phyloP scores from a whole-genome alignment of 2,329 filamentous ascomycete genomes.

The Colletotrichum lupini region DNA sequence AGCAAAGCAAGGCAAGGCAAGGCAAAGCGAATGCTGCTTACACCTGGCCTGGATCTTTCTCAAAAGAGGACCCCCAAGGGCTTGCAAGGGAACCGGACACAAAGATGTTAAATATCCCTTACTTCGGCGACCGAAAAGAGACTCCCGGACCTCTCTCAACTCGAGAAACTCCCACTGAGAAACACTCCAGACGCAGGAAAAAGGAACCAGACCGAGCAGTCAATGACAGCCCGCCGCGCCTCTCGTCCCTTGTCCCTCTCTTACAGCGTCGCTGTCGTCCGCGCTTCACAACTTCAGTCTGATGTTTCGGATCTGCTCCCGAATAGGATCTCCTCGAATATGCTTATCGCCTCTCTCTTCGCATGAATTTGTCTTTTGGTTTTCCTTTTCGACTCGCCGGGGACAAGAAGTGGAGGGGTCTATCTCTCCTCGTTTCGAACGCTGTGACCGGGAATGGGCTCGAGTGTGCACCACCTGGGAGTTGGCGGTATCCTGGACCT shows the following conservation, averaged over 20 bases:
- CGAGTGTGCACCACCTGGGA: not conserved
- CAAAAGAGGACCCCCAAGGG: not conserved
- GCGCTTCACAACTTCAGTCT: constrained; percentile 12
- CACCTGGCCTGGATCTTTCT: not conserved
- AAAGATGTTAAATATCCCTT: not conserved
- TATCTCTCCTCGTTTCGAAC: constrained; percentile 10
- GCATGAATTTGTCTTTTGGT: not conserved
- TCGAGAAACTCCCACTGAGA: not conserved
- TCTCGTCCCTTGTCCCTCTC: constrained; percentile 27
- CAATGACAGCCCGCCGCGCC: constrained; percentile 25
- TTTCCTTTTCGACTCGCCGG: not conserved
- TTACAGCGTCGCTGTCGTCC: constrained; percentile 11
- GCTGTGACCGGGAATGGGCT: not conserved
- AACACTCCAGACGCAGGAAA: not conserved
- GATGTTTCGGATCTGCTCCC: constrained; percentile 31
- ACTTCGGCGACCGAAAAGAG: not conserved
- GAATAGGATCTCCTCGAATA: constrained; percentile 8
- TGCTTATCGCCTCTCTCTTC: constrained; percentile 16
- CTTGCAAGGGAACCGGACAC: not conserved
- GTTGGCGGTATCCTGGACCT: not conserved
- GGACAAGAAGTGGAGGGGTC: not conserved
- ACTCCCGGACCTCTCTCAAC: not conserved
- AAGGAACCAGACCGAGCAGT: not conserved
- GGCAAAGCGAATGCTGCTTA: not conserved
- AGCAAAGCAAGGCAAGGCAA: too few relatives aligned